A percentile compares a stretch with the other conserved stretches of the same genome.
Conservation (phyloP, 2,329 filamentous ascomycete genomes). For the Calycina herbarum region DNA sequence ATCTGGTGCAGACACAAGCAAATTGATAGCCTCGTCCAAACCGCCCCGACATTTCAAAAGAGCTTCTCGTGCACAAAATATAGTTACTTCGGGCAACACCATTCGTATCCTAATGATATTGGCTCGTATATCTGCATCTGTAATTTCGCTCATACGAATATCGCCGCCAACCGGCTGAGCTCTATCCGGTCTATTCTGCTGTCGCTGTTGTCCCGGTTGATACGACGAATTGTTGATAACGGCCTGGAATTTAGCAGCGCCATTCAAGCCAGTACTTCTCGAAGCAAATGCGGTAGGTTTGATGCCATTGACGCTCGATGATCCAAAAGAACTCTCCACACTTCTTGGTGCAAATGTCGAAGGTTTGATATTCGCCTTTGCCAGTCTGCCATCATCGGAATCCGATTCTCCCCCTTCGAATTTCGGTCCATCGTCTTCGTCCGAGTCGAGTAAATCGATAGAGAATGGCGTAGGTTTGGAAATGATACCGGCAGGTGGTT, state of each 20-base stretch:
- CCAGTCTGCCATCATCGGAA: constrained; percentile 51
- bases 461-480: constrained; percentile 36
- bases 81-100: constrained; percentile 47
- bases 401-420: constrained; percentile 66
- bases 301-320: not conserved
- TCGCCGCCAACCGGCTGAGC: constrained; percentile 47
- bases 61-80: constrained; percentile 50
- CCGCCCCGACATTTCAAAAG: constrained; percentile 52
- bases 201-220: constrained; percentile 15
- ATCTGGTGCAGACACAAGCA: constrained; percentile 43
- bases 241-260: constrained; percentile 42
- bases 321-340: constrained; percentile 41
- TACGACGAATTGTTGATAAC: constrained; percentile 29
- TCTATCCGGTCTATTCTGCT: constrained; percentile 44
- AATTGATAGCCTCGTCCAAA: constrained; percentile 53
- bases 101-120: constrained; percentile 54
- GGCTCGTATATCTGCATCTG: constrained; percentile 47
- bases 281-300: not conserved
- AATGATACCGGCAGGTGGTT: constrained; percentile 46
- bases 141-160: constrained; percentile 49
- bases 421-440: constrained; percentile 52
- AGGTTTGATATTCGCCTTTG: constrained; percentile 58
- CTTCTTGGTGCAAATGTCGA: constrained; percentile 52
- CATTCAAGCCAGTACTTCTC: constrained; percentile 39
- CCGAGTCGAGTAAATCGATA: constrained; percentile 46